Evolutionary conservation across 495 filamentous ascomycete species (phyloP).

Genomic region (Glutinoglossum americanum): DNA sequence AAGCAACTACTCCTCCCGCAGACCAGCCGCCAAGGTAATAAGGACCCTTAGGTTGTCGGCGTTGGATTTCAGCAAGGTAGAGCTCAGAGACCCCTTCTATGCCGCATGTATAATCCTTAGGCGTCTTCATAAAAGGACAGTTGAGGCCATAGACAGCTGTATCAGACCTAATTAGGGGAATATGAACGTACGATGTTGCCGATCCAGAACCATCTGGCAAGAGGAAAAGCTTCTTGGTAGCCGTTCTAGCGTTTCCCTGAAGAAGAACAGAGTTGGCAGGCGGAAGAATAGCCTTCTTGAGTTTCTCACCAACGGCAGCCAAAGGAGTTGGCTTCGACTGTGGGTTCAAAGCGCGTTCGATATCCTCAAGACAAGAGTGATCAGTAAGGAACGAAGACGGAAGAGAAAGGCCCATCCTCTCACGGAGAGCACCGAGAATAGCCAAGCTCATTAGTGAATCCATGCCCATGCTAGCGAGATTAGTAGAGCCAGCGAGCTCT

Average conservation of each 20-base stretch:
- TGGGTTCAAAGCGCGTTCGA: not conserved
- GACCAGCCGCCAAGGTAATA: constrained; percentile 44
- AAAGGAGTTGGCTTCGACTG: not conserved
- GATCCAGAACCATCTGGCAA: constrained; percentile 62
- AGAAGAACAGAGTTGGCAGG: constrained; percentile 31
- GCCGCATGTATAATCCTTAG: constrained; percentile 29
- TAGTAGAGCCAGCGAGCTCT: constrained; percentile 18
- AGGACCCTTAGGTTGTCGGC: constrained; percentile 40
- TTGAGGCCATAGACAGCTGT: constrained; percentile 36
- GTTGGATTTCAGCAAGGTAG: constrained; percentile 40
- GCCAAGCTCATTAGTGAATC: constrained; percentile 28
- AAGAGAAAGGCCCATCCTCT: constrained; percentile 21
- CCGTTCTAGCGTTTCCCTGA: constrained; percentile 28
- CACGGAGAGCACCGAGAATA: constrained; percentile 19
- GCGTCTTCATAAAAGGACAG: constrained; percentile 37
- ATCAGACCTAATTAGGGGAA: constrained; percentile 23
- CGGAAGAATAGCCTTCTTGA: constrained; percentile 11
- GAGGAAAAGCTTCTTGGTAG: constrained; percentile 44
- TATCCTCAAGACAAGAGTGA: constrained; percentile 17
- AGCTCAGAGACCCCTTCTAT: constrained; percentile 31
- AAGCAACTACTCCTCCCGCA: constrained; percentile 25
- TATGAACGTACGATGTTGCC: constrained; percentile 36
- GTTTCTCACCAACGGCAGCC: not conserved
- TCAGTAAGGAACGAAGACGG: constrained; percentile 20
- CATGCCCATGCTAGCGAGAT: constrained; percentile 25